phyloP scores from a whole-genome alignment of 768 basidiomycete genomes.

The Naganishia randhawae region DNA sequence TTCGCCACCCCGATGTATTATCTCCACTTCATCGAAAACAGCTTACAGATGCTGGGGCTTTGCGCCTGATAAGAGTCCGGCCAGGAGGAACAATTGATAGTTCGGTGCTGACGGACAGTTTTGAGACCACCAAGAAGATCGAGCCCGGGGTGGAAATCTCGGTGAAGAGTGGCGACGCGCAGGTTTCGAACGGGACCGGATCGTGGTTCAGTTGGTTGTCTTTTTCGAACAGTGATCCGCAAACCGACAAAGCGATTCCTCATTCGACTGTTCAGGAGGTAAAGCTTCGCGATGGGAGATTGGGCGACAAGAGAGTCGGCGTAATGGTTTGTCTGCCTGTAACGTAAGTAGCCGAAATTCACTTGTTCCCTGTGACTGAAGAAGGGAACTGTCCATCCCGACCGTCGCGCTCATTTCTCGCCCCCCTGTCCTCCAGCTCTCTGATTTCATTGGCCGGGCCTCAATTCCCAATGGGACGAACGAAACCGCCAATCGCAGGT shows the following conservation, averaged over 20 bases:
- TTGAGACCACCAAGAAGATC: not conserved
- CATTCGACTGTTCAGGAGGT: not conserved
- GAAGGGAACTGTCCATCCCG: not conserved
- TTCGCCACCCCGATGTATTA: slow-evolving; percentile 11
- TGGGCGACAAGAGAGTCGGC: slow-evolving; percentile 1
- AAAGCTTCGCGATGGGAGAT: not conserved
- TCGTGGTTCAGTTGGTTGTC: slow-evolving; percentile 17
- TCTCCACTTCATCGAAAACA: not conserved
- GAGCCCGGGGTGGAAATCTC: not conserved
- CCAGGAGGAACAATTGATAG: not conserved
- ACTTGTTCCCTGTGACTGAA: not conserved
- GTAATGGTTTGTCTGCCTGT: slow-evolving; percentile 23
- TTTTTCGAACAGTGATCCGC: not conserved
- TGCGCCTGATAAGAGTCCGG: slow-evolving; percentile 1
- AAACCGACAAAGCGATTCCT: not conserved
- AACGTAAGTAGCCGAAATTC: slow-evolving; percentile 10
- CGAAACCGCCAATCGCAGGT: slow-evolving; percentile 23
- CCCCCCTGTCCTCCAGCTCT: slow-evolving; percentile 7
- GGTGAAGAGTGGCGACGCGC: too few species aligned
- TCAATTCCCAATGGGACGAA: slow-evolving; percentile 5
- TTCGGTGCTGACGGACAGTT: not conserved
- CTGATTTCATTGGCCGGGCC: slow-evolving; percentile 7
- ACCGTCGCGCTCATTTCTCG: too few species aligned
- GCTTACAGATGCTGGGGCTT: not conserved
- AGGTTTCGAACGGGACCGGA: not conserved